Evolutionary conservation across 2,329 filamentous ascomycete genomes (phyloP).

Genomic region (Pyrenophora graminea): DNA sequence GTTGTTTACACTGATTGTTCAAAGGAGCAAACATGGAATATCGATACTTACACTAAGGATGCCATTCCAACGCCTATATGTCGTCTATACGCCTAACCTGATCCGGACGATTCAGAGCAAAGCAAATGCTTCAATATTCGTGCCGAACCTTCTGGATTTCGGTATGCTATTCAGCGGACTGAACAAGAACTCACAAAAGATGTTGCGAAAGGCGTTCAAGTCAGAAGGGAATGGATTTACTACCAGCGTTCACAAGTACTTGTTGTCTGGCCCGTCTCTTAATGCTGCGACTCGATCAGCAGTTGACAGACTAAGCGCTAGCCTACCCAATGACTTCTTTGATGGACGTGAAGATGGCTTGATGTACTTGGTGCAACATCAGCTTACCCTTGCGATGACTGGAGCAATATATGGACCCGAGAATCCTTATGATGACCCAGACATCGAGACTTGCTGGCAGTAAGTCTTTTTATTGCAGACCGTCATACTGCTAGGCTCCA

Average conservation of each 20-base stretch:
- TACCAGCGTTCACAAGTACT: slow-evolving; percentile 43
- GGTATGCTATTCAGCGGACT: slow-evolving; percentile 38
- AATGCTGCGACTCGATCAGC: slow-evolving; percentile 45
- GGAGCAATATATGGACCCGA: slow-evolving; percentile 49
- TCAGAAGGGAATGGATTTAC: slow-evolving; percentile 47
- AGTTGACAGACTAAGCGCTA: slow-evolving; percentile 36
- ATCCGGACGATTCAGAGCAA: slow-evolving; percentile 49
- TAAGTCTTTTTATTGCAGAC: slow-evolving; percentile 19
- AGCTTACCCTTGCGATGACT: slow-evolving; percentile 46
- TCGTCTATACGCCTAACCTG: slow-evolving; percentile 46
- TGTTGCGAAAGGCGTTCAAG: slow-evolving; percentile 28
- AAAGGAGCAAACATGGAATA: neutral
- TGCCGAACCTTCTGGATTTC: slow-evolving; percentile 42
- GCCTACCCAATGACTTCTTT: slow-evolving; percentile 18
- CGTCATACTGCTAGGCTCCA: slow-evolving; percentile 1
- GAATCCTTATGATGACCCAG: slow-evolving; percentile 48
- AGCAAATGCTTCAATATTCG: slow-evolving; percentile 45
- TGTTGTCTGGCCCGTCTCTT: slow-evolving; percentile 39
- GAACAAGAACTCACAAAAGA: slow-evolving; percentile 19
- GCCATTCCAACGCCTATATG: slow-evolving; percentile 50
- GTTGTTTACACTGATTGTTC: no score
- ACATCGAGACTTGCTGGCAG: slow-evolving; percentile 45
- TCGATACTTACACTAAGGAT: slow-evolving; percentile 51
- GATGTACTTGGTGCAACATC: slow-evolving; percentile 34
- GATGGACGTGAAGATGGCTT: slow-evolving; percentile 11